These are phyloP conservation scores for Lachancea meyersii DNA, from an alignment of 805 yeast genomes.

Conservation along the genomic window DNA sequence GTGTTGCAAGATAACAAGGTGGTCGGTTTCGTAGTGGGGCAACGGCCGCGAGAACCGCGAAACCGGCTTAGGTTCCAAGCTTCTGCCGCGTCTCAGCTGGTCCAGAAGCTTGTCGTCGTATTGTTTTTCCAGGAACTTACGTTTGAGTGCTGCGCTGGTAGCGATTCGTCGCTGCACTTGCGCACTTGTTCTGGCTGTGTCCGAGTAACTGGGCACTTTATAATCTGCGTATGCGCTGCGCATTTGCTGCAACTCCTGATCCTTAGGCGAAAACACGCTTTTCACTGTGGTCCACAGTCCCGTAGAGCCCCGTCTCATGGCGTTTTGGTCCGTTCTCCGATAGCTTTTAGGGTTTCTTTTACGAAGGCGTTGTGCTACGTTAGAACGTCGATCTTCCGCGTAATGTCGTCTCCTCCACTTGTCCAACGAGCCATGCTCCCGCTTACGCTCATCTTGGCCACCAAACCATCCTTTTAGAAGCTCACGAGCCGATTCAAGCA, in stretches of 20 bases:
- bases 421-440: slow-evolving; percentile 18
- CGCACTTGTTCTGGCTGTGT: slow-evolving; percentile 5
- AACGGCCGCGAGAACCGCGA: neutral
- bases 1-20: slow-evolving; percentile 15
- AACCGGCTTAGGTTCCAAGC: neutral
- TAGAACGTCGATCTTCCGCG: neutral
- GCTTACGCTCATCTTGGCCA: slow-evolving; percentile 16
- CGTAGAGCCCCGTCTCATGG: neutral
- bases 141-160: slow-evolving; percentile 27
- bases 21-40: slow-evolving; percentile 14
- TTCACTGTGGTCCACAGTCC: slow-evolving; percentile 10
- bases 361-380: slow-evolving; percentile 4
- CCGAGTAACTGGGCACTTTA: slow-evolving; percentile 2
- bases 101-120: slow-evolving; percentile 25
- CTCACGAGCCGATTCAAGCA: slow-evolving; percentile 3
- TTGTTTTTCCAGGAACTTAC: slow-evolving; percentile 23
- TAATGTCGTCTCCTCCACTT: slow-evolving; percentile 6
- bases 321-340: neutral
- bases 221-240: slow-evolving; percentile 16
- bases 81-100: slow-evolving; percentile 23
- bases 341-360: slow-evolving; percentile 1
- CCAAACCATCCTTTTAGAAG: slow-evolving; percentile 6
- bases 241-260: slow-evolving; percentile 19
- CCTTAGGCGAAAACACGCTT: slow-evolving; percentile 19
- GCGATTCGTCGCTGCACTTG: slow-evolving; percentile 16